Evolutionary conservation across 208 protist species (phyloP), one percentile per base, ranked within the genome.

Genomic region (Crithidia mellificae): DNA sequence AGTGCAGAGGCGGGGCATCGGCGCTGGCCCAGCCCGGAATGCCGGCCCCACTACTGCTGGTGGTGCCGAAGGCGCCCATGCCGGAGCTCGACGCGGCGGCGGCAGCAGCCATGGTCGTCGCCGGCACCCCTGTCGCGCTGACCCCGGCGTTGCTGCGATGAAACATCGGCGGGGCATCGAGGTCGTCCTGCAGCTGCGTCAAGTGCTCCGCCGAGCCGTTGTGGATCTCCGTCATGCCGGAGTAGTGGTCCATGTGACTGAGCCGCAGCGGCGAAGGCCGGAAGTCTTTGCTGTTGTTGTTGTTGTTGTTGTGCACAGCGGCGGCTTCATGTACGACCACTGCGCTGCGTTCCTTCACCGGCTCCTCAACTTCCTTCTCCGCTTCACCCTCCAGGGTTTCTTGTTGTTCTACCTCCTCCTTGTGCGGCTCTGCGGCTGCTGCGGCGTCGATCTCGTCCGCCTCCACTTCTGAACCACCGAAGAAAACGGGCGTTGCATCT

Each of bases 131-230:
- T n/a, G n/a, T n/a, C n/a, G n/a, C n/a, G n/a, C n/a, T n/a, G n/a
- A n/a, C n/a, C n/a, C 20, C 30, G 1, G 58, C 67, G 19, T 15
- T 27, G 46, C 41, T 46, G 59, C 55, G 52, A 11, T 67, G 68
- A 19, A 68, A 50, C 52, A 67, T 63, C 32, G 59, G 59, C 34
- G 68, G 59, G 12, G 59, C 68, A 17, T 73, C 59, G 4, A 49
- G 50, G 58, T 73, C 68, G 27, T 65, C 68, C 6, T 67, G 25
- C 53, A 66, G 36, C 30, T 62, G 57, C 9, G 25, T 19, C 17
- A 64, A 5, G 1, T 64, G 44, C 58, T 52, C 58, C 2, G 25
- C 20, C 14, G 41, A 47, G 6, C 9, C 58, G 7, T 46, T 38
- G 44, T 17, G 15, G 11, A 53, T 14, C 5, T 53, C 58, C 2